phyloP scores from a whole-genome alignment of 257 asterid species.

The Rauvolfia tetraphylla region DNA sequence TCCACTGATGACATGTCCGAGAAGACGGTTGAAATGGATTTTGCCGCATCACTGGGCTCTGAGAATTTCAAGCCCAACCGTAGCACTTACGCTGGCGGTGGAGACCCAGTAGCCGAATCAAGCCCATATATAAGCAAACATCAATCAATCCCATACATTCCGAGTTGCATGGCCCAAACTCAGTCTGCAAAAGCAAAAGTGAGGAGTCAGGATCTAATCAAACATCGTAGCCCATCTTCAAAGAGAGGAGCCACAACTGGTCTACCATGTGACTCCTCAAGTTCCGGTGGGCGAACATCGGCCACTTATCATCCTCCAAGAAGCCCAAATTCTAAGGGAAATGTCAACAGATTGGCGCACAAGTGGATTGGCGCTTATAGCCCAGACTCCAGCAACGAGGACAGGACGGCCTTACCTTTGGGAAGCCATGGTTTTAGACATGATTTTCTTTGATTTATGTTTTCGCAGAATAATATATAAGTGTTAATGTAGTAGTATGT shows the following conservation, averaged over 20 bases:
- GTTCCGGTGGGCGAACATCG: constrained; percentile 54
- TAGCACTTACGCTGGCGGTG: neutral
- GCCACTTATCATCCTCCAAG: constrained; percentile 42
- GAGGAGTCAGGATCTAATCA: constrained; percentile 40
- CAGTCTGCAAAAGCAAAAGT: constrained; percentile 84
- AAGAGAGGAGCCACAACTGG: constrained; percentile 39
- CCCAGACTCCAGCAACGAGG: constrained; percentile 76
- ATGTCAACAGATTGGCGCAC: constrained; percentile 23
- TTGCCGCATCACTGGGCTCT: constrained; percentile 29
- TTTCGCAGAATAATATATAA: neutral
- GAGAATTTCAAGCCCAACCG: constrained; percentile 29
- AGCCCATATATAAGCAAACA: constrained; percentile 41
- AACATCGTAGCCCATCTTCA: constrained; percentile 46
- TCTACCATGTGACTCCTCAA: constrained; percentile 45
- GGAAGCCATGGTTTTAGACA: constrained; percentile 48
- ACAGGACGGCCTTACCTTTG: constrained; percentile 37
- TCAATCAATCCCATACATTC: constrained; percentile 28
- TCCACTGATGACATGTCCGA: constrained; percentile 49
- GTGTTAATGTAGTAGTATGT: no score
- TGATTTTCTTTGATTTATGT: constrained; percentile 32
- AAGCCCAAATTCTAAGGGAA: constrained; percentile 62
- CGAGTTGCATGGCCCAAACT: constrained; percentile 90
- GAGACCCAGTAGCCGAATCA: constrained; percentile 12
- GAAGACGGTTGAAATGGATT: constrained; percentile 69
- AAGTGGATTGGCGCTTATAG: constrained; percentile 52